phyloP scores from a whole-genome alignment of 2,329 filamentous ascomycete genomes.

The Diaporthe citri region DNA sequence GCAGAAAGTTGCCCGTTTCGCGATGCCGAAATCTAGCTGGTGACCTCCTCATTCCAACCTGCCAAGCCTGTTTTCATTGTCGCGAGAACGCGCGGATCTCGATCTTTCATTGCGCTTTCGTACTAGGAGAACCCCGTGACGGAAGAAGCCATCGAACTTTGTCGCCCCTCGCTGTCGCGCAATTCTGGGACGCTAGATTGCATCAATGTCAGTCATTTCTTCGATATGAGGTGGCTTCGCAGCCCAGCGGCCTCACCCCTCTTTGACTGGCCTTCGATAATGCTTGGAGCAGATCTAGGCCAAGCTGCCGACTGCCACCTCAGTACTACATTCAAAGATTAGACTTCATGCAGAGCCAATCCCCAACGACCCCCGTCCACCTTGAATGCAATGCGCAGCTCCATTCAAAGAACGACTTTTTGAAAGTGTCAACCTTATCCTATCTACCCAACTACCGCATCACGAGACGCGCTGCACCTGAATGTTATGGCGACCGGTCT shows the following conservation, averaged over 20 bases:
- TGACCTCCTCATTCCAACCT: slow-evolving; percentile 14
- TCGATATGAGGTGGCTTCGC: neutral
- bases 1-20: neutral
- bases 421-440: slow-evolving; percentile 18
- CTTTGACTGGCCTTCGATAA: neutral
- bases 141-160: slow-evolving; percentile 7
- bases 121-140: slow-evolving; percentile 9
- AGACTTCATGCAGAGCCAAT: slow-evolving; percentile 30
- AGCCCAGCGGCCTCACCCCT: neutral
- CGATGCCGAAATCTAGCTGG: slow-evolving; percentile 3
- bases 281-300: slow-evolving; percentile 27
- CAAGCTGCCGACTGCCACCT: slow-evolving; percentile 11
- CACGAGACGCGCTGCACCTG: neutral
- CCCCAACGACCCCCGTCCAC: neutral
- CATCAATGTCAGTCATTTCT: neutral
- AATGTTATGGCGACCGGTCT: neutral
- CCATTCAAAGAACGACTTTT: slow-evolving; percentile 5
- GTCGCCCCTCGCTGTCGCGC: neutral
- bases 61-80: slow-evolving; percentile 3
- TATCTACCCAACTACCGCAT: neutral
- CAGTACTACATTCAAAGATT: slow-evolving; percentile 3
- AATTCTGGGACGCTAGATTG: neutral
- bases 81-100: neutral
- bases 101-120: neutral
- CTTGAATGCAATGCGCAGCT: slow-evolving; percentile 13